Evolutionary conservation across 768 basidiomycete species (phyloP), one percentile per base, ranked within the genome.

Genomic region (Pholiota molesta): DNA sequence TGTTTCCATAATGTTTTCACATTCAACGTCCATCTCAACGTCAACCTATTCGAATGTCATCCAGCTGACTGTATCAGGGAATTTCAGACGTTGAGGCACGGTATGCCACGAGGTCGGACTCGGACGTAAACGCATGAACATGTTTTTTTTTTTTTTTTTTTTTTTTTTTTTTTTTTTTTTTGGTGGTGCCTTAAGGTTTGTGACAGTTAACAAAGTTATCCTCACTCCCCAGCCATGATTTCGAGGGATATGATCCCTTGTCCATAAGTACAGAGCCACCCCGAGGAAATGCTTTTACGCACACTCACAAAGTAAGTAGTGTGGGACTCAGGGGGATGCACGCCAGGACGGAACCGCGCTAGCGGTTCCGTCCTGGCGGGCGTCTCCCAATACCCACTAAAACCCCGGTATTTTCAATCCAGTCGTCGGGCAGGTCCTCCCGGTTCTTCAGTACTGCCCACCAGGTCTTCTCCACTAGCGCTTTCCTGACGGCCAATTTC

Each of bases 381-480:
- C 55, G 44, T 52, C 23, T n/a, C 2, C 47, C 65, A 42, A 71
- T 71, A 74, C 74, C 73, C 72, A 75, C 74, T 74, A 75, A 73
- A 74, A 72, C 72, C 71, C 70, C 69, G 55, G 52, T 54, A 49
- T 21, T 54, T 13, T 44, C 63, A 0, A 64, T 44, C 73, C 73
- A 72, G 29, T 72, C 61, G 0, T 66, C 65, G 17, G 53, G 52
- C 5, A 71, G 57, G 16, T 44, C 6, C 8, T 51, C 47, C 28
- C 60, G 63, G 31, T 73, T 52, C 4, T 23, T 19, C 0, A 73
- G 62, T 6, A 65, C 52, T 0, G 39, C 51, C 29, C 42, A 59
- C 74, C 72, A 72, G 17, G 74, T 75, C 5, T 47, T 45, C 11
- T 63, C 37, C 0, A 73, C 71, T 2, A 66, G 26, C 3, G 14